phyloP scores from a whole-genome alignment of 2,329 filamentous ascomycete species.

The Apiospora pterosperma region DNA sequence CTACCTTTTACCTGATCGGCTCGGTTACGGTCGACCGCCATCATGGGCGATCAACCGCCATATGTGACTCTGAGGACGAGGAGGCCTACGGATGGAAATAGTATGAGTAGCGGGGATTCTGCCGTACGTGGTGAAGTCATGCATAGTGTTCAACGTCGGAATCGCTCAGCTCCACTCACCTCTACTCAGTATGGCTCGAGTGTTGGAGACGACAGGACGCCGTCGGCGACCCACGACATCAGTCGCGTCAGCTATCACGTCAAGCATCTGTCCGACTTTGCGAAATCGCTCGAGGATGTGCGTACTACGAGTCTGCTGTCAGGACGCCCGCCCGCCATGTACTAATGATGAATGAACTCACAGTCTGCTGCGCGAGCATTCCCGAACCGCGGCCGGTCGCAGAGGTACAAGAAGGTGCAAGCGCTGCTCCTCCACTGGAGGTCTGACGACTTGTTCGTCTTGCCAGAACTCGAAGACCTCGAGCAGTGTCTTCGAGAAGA shows the following conservation, averaged over 20 bases:
- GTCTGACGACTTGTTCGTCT: constrained; percentile 55
- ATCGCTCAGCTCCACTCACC: constrained; percentile 25
- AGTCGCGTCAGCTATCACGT: constrained; percentile 57
- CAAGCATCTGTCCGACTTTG: constrained; percentile 53
- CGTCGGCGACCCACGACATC: constrained; percentile 51
- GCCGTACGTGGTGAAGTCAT: constrained; percentile 38
- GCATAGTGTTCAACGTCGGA: constrained; percentile 19
- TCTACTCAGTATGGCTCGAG: constrained; percentile 43
- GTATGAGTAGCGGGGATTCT: constrained; percentile 45
- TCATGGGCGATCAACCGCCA: constrained; percentile 41
- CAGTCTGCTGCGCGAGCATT: constrained; percentile 54
- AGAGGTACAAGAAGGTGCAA: constrained; percentile 54
- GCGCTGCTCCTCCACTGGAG: constrained; percentile 55
- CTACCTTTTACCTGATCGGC: background rate
- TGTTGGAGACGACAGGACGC: constrained; percentile 33
- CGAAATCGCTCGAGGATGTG: constrained; percentile 52
- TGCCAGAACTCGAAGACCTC: constrained; percentile 55
- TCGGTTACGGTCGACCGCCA: background rate
- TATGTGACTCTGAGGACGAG: constrained; percentile 53
- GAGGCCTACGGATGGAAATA: constrained; percentile 41
- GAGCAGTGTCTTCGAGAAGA: constrained; percentile 52
- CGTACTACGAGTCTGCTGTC: constrained; percentile 21
- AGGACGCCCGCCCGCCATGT: background rate
- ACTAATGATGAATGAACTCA: constrained; percentile 2
- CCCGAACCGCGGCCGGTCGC: constrained; percentile 51